Percentiles rank a stretch among this genome's conserved stretches.
These are phyloP conservation scores for Talaromyces marneffei DNA, from an alignment of 2,329 filamentous ascomycete genomes.

Conservation along the genomic window DNA sequence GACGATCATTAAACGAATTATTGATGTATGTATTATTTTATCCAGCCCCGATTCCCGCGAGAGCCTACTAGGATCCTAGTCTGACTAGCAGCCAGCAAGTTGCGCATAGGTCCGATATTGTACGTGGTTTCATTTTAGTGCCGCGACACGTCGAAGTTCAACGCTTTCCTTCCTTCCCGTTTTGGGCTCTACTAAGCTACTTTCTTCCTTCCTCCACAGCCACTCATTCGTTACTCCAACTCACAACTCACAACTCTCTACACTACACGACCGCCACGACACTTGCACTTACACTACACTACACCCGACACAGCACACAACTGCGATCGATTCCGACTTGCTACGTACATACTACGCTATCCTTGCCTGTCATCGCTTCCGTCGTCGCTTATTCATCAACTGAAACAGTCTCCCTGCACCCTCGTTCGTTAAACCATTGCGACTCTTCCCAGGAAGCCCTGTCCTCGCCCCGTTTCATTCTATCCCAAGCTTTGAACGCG, in stretches of 20 bases:
- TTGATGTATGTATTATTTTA: neutral
- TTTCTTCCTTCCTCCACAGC: slow-evolving; percentile 1
- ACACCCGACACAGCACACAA: neutral
- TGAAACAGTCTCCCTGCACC: neutral
- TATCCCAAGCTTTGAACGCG: neutral
- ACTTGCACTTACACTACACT: neutral
- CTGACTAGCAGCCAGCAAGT: too few species aligned
- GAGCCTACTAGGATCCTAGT: too few species aligned
- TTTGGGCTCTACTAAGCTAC: neutral
- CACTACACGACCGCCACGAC: neutral
- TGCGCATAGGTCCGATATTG: neutral
- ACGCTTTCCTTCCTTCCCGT: neutral
- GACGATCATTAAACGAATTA: neutral
- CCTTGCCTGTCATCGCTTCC: neutral
- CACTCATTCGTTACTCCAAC: neutral
- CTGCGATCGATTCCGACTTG: neutral
- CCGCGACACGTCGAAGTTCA: neutral
- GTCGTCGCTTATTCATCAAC: neutral
- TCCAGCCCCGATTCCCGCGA: neutral
- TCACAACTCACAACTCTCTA: neutral
- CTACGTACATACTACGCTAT: neutral
- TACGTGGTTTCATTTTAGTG: neutral
- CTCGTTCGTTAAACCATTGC: neutral
- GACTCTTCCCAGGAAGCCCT: neutral
- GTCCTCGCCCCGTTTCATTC: neutral